Evolutionary conservation across 1,284 basidiomycete species (phyloP).

Genomic region (Nidula niveotomentosa): DNA sequence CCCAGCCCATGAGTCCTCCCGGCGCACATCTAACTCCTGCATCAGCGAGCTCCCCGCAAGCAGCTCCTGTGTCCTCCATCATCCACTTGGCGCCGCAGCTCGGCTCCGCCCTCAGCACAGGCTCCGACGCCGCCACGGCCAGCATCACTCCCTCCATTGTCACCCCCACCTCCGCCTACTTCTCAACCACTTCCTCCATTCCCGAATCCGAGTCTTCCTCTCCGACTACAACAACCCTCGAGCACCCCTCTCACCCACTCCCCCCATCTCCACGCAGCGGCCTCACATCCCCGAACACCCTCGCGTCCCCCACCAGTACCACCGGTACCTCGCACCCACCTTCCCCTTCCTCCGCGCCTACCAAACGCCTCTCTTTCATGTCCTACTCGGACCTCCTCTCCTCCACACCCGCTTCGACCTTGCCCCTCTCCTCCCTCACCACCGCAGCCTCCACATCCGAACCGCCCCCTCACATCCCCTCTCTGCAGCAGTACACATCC

Average conservation of each 20-base stretch:
- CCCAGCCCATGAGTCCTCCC: constrained; percentile 12
- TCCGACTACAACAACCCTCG: constrained; percentile 16
- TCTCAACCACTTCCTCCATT: constrained; percentile 26
- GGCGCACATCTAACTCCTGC: background rate
- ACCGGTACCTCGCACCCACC: constrained; percentile 45
- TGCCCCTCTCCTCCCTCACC: constrained; percentile 73
- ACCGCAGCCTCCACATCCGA: constrained; percentile 46
- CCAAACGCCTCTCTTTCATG: constrained; percentile 80
- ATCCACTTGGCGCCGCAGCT: background rate
- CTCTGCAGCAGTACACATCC: constrained; percentile 27
- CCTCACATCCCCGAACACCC: constrained; percentile 11
- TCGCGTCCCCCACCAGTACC: constrained; percentile 17
- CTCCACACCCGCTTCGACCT: constrained; percentile 70
- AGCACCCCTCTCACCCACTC: constrained; percentile 19
- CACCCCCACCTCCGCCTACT: constrained; percentile 52
- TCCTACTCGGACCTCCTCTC: constrained; percentile 82
- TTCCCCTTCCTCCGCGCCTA: constrained; percentile 47
- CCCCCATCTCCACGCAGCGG: constrained; percentile 10
- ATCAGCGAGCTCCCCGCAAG: background rate
- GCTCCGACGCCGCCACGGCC: constrained; percentile 6
- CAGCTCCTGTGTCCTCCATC: background rate
- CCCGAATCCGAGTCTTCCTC: constrained; percentile 12
- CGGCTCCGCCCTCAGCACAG: constrained; percentile 2
- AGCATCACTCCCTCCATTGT: constrained; percentile 23
- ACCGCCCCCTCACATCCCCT: constrained; percentile 67